Conservation (phyloP, 495 filamentous ascomycete genomes). For the Hypoxylon subgilvum region DNA sequence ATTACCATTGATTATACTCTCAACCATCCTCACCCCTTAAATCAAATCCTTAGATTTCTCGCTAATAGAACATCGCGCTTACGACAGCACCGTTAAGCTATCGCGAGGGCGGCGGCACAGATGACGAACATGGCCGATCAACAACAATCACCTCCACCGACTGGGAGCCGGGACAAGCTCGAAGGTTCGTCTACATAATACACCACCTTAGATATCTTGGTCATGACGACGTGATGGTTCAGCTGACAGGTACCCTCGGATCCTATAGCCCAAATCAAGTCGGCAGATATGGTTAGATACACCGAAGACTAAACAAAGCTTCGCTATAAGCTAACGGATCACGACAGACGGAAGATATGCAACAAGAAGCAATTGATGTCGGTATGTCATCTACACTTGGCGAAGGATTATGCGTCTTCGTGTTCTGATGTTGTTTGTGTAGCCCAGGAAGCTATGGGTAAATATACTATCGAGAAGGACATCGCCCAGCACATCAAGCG, state of each 20-base stretch:
- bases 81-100: background rate
- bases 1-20: background rate
- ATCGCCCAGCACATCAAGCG: slow-evolving; percentile 98
- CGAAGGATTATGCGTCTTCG: background rate
- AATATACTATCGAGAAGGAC: slow-evolving; percentile 96
- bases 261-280: slow-evolving; percentile 85
- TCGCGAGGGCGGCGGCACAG: background rate
- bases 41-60: background rate
- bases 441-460: slow-evolving; percentile 94
- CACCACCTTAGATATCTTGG: too few species aligned
- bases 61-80: background rate
- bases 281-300: slow-evolving; percentile 90
- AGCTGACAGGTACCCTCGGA: slow-evolving; percentile 21
- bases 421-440: slow-evolving; percentile 10
- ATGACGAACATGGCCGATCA: slow-evolving; percentile 34
- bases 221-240: background rate
- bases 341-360: slow-evolving; percentile 90
- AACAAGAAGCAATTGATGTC: slow-evolving; percentile 89
- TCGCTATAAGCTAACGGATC: slow-evolving; percentile 36
- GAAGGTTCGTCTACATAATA: slow-evolving; percentile 37
- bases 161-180: slow-evolving; percentile 35
- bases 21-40: too few species aligned
- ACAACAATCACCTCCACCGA: slow-evolving; percentile 38
- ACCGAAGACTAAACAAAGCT: background rate
- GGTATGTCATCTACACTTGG: slow-evolving; percentile 69